These are phyloP conservation scores for Arachnomyces sp. DNA, from an alignment of 2,329 filamentous ascomycete species.

Conservation along the genomic window DNA sequence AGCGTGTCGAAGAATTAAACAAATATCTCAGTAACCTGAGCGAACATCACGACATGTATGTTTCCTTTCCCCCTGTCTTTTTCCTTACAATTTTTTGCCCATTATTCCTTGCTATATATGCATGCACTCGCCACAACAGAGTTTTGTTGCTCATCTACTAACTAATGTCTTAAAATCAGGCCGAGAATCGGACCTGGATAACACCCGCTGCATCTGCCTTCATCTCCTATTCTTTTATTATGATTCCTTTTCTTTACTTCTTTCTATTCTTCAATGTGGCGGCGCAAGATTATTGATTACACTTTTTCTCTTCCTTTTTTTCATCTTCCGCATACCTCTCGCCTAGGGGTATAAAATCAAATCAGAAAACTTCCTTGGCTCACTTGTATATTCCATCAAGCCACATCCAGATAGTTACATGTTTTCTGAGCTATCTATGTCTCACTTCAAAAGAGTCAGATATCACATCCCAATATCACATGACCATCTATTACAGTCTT, in stretches of 20 bases:
- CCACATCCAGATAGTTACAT: too few species aligned
- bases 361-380: too few species aligned
- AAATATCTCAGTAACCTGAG: constrained; percentile 84
- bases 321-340: too few species aligned
- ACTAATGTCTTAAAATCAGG: constrained; percentile 12
- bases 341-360: too few species aligned
- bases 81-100: neutral
- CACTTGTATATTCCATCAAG: too few species aligned
- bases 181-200: constrained; percentile 30
- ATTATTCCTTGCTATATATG: neutral
- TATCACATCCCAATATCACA: too few species aligned
- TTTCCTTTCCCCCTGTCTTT: constrained; percentile 7
- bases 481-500: too few species aligned
- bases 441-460: too few species aligned
- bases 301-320: too few species aligned
- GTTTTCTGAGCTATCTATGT: too few species aligned
- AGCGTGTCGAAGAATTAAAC: constrained; percentile 92
- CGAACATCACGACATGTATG: constrained; percentile 93
- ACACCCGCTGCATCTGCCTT: too few species aligned
- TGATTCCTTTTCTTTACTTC: neutral
- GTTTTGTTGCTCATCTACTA: constrained; percentile 8
- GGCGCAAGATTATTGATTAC: too few species aligned
- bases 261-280: constrained; percentile 1
- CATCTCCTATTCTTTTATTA: neutral
- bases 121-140: neutral